phyloP scores from a whole-genome alignment of 306 rosid species.

The Phaseolus lunatus region DNA sequence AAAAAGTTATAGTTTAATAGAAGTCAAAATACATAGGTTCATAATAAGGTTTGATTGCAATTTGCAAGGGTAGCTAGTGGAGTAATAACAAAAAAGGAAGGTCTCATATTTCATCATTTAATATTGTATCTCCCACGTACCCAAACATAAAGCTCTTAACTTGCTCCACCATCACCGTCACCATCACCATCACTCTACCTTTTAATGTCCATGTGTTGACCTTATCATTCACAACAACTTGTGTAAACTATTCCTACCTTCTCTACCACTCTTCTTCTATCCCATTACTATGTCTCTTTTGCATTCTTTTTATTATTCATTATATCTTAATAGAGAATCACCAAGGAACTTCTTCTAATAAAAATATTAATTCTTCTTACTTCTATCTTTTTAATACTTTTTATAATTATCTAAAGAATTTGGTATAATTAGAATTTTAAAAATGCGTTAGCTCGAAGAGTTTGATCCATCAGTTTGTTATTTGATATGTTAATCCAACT shows the following conservation, averaged over 20 bases:
- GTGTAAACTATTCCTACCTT: background rate
- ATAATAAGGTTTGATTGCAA: background rate
- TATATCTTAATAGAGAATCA: too few relatives aligned
- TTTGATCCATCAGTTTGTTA: too few relatives aligned
- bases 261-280: background rate
- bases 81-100: background rate
- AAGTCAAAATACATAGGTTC: too few relatives aligned
- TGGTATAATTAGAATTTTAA: too few relatives aligned
- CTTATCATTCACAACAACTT: slow-evolving; percentile 41
- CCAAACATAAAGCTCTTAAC: slow-evolving; percentile 14
- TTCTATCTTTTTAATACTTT: too few relatives aligned
- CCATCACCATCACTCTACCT: slow-evolving; percentile 19
- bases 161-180: slow-evolving; percentile 29
- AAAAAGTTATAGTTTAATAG: too few relatives aligned
- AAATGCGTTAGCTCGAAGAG: too few relatives aligned
- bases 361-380: too few relatives aligned
- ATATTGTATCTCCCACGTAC: slow-evolving; percentile 5
- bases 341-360: too few relatives aligned
- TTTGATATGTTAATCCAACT: too few relatives aligned
- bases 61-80: slow-evolving; percentile 11
- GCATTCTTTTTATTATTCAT: too few relatives aligned
- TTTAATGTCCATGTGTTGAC: slow-evolving; percentile 66
- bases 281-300: background rate
- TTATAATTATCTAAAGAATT: too few relatives aligned
- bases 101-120: slow-evolving; percentile 14